A percentile compares a stretch with the other conserved stretches of the same genome.
Evolutionary conservation across 208 protist genomes (phyloP).

Genomic region (Tritrichomonas foetus): DNA sequence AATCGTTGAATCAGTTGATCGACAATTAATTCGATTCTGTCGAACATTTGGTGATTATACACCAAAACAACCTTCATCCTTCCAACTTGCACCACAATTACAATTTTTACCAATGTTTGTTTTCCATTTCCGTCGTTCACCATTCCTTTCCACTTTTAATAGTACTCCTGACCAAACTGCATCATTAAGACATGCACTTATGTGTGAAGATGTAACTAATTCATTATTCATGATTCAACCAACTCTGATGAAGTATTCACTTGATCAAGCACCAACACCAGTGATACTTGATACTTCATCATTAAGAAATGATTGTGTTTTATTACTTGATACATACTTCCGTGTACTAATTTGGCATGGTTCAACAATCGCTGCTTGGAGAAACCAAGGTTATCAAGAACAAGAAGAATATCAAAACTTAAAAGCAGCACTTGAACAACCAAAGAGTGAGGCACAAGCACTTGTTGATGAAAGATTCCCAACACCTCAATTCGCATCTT

Average conservation of each 20-base stretch:
- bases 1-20: constrained; percentile 93
- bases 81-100: constrained; percentile 75
- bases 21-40: constrained; percentile 90
- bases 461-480: constrained; percentile 44
- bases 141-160: constrained; percentile 92
- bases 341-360: constrained; percentile 91
- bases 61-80: constrained; percentile 70
- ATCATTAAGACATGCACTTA: constrained; percentile 82
- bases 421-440: constrained; percentile 35
- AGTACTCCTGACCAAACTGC: constrained; percentile 90
- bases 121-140: constrained; percentile 90
- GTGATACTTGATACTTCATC: constrained; percentile 49
- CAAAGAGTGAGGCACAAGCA: not conserved
- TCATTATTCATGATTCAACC: constrained; percentile 92
- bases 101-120: constrained; percentile 95
- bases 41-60: constrained; percentile 71
- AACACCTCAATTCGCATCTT: not conserved
- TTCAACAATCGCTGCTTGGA: constrained; percentile 81
- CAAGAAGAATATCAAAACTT: constrained; percentile 50
- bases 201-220: constrained; percentile 80
- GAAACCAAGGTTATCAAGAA: constrained; percentile 75
- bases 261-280: constrained; percentile 62
- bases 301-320: constrained; percentile 74
- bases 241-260: constrained; percentile 83
- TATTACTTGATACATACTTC: constrained; percentile 99